These are phyloP conservation scores for Botrytis porri DNA, from an alignment of 2,329 filamentous ascomycete species.

Conservation along the genomic window DNA sequence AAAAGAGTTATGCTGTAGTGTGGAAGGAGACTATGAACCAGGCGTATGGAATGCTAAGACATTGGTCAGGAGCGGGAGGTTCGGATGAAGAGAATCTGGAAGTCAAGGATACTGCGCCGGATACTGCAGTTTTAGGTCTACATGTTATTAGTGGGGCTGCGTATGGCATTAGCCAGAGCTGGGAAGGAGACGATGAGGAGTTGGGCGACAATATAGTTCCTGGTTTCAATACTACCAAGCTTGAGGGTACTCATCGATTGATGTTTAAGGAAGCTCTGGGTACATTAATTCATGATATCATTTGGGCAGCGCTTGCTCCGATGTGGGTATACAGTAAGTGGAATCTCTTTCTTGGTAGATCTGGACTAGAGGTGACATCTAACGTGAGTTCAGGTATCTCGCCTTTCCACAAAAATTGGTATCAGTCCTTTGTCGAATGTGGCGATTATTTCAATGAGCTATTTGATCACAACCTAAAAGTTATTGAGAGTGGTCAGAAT, in stretches of 20 bases:
- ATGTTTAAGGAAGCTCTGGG: neutral
- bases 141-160: conserved; percentile 66
- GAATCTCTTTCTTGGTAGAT: no score
- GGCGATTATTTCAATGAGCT: neutral
- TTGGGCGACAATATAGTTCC: conserved; percentile 38
- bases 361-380: neutral
- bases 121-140: conserved; percentile 62
- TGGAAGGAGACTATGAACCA: conserved; percentile 63
- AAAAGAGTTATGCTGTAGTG: conserved; percentile 68
- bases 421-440: neutral
- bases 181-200: conserved; percentile 53
- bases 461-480: neutral
- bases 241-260: conserved; percentile 31
- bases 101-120: conserved; percentile 55
- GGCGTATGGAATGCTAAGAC: conserved; percentile 55
- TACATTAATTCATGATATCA: neutral
- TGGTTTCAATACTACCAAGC: conserved; percentile 31
- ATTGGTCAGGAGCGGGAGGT: conserved; percentile 49
- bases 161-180: conserved; percentile 61
- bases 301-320: neutral
- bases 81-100: conserved; percentile 44
- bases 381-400: neutral
- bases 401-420: neutral
- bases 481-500: conserved; percentile 24
- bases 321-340: conserved; percentile 3